Base-by-base conservation (phyloP, 495 filamentous ascomycete species). In the Penicillium crystallinum region DNA sequence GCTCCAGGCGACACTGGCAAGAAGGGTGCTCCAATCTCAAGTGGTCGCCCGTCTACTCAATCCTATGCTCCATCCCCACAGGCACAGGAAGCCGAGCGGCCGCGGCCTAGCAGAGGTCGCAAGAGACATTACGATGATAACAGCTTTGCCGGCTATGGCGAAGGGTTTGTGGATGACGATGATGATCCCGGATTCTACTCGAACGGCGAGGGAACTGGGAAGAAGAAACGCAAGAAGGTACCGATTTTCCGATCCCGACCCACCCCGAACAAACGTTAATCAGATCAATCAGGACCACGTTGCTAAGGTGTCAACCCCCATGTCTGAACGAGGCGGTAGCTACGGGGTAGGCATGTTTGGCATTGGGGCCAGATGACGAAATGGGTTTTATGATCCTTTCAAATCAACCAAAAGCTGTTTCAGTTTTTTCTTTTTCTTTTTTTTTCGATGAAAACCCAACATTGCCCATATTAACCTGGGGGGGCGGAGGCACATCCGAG, bases 61-160 rank as follows among this genome's bases (percentile, higher is more conserved):
- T 49, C 59, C 4, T 72, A 70, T 50, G 69, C 66, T 17, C 57
- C 69, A 27, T 61, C 65, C 17, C 49, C 58, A 27, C 51, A 57
- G 9, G 46, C 64, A 12, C 57, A 61, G 29, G 78, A 80, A 49
- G 45, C 64, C 25, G 70, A 75, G 12, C 72, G 84, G 30, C 21
- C 41, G 15, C 66, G 73, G 17, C 82, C 86, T 3, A 83, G 77
- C 58, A 80, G 81, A 25, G 79, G 79, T 27, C 84, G 81, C 57
- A 86, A 87, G 69, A 73, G 86, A 55, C 72, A 81, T 56, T 89
- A 89, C 61, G 79, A 83, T 59, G 86, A 88, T 25, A 71, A 71
- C 38, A 84, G 81, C 57, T 89, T 84, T 62, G 79, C 79, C 46
- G 86, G 86, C 4, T 89, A 89, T 55, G 80, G 77, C 43, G 84